Base-by-base conservation (phyloP, 2,329 filamentous ascomycete species). In the Botrytis byssoidea region DNA sequence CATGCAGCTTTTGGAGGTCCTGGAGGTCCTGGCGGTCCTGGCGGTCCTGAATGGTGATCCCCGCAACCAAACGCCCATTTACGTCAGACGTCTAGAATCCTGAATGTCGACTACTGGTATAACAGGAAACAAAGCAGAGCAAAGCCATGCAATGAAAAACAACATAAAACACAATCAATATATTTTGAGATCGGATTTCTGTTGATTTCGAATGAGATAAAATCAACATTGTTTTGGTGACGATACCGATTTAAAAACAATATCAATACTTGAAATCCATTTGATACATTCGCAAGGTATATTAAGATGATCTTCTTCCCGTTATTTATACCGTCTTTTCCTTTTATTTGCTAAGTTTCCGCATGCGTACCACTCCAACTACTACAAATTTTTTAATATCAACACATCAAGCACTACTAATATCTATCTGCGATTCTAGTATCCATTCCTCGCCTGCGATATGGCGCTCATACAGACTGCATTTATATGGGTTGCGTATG, bases 401-500 rank as follows among this genome's bases (percentile, higher is more conserved):
- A 32, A 42, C 51, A 57, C n/a, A 5, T 32, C 35, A 32, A 68
- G 66, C 66, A 68, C 48, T 32, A 14, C 66, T 68, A 42, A 68
- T 32, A 42, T 68, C 20, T 32, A 22, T 32, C 35, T 57, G 4
- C n/a, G 18, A 42, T 16, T 57, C n/a, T 20, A 68, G 51, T 25
- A 68, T 68, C 35, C 22, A 68, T 4, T 32, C 2, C 48, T 57
- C 60, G 71, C 37, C 71, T 67, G 42, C 71, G 78, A 76, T 10
- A 81, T 82, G 81, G 80, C 80, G 80, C 86, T 96, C 81, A 89
- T 98, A 76, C 94, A 97, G 82, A 92, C 92, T 72, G 93, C 93
- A 80, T 87, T 98, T 77, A 98, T 98, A 83, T 99, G 96, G 96
- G 91, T 96, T 75, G 90, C 95, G 71, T 99, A 98, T 83, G 93